phyloP scores from a whole-genome alignment of 73 alveolate genomes.

The Paramecium bursaria region DNA sequence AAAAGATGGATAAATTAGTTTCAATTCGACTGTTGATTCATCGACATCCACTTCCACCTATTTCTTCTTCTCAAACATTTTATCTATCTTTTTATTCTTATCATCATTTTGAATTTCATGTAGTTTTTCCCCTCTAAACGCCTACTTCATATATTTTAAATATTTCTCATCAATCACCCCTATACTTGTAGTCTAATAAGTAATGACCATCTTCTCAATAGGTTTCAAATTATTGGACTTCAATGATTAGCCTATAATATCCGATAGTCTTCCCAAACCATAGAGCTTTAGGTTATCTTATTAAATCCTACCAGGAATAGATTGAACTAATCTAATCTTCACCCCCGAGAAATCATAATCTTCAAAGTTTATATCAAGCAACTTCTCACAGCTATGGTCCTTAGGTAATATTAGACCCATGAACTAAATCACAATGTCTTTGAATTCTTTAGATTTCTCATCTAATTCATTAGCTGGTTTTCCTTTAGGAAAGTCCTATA shows the following conservation, averaged over 20 bases:
- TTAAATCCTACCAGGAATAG: slow-evolving; percentile 59
- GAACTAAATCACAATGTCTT: slow-evolving; percentile 10
- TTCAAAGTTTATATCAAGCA: slow-evolving; percentile 62
- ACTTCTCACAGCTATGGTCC: slow-evolving; percentile 25
- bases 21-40: slow-evolving; percentile 46
- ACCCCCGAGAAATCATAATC: slow-evolving; percentile 69
- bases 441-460: slow-evolving; percentile 45
- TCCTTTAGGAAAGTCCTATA: slow-evolving; percentile 56
- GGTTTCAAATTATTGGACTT: slow-evolving; percentile 11
- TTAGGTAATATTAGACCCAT: slow-evolving; percentile 52
- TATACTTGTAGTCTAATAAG: slow-evolving; percentile 63
- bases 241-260: slow-evolving; percentile 22
- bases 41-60: neutral
- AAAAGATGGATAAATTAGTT: slow-evolving; percentile 62
- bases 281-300: slow-evolving; percentile 12
- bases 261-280: slow-evolving; percentile 53
- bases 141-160: slow-evolving; percentile 24
- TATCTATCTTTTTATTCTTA: slow-evolving; percentile 48
- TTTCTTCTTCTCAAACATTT: neutral
- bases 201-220: slow-evolving; percentile 11
- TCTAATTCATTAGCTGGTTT: slow-evolving; percentile 39
- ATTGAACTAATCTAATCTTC: slow-evolving; percentile 46
- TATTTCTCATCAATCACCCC: slow-evolving; percentile 60
- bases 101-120: slow-evolving; percentile 29
- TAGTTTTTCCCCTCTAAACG: slow-evolving; percentile 33